Conservation (phyloP, 306 rosid genomes). For the Lathyrus oleraceus region DNA sequence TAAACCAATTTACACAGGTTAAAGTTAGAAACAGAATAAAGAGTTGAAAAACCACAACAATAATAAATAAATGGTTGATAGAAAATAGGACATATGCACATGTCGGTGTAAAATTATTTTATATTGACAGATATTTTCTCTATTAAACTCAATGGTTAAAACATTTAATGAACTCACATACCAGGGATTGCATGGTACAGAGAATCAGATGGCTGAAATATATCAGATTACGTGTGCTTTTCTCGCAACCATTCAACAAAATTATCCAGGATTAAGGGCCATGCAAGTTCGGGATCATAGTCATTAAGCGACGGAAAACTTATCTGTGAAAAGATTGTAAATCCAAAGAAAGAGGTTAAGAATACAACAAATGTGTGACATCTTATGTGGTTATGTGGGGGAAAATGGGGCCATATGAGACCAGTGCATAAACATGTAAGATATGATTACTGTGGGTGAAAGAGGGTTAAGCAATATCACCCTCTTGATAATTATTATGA, state of each 20-base stretch:
- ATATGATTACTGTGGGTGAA: background rate
- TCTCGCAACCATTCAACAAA: slow-evolving; percentile 87
- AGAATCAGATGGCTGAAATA: slow-evolving; percentile 42
- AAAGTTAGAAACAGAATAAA: slow-evolving; percentile 24
- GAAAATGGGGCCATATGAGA: background rate
- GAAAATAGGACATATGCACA: background rate
- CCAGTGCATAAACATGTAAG: background rate
- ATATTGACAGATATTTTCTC: background rate
- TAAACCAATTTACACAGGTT: slow-evolving; percentile 34
- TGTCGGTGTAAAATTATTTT: background rate
- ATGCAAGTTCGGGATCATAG: slow-evolving; percentile 85
- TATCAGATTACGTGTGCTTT: slow-evolving; percentile 49
- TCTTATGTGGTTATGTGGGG: too few relatives aligned
- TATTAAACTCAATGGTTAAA: background rate
- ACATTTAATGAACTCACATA: slow-evolving; percentile 35
- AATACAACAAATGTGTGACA: background rate
- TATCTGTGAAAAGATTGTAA: slow-evolving; percentile 50
- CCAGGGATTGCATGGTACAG: slow-evolving; percentile 43
- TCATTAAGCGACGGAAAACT: slow-evolving; percentile 67
- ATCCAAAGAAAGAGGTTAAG: slow-evolving; percentile 12
- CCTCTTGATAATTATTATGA: background rate
- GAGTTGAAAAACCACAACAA: slow-evolving; percentile 3
- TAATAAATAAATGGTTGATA: background rate
- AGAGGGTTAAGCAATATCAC: slow-evolving; percentile 3
- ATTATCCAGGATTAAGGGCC: slow-evolving; percentile 97